Base-by-base conservation (phyloP, 805 yeast species). In the Myxozyma monticola region DNA sequence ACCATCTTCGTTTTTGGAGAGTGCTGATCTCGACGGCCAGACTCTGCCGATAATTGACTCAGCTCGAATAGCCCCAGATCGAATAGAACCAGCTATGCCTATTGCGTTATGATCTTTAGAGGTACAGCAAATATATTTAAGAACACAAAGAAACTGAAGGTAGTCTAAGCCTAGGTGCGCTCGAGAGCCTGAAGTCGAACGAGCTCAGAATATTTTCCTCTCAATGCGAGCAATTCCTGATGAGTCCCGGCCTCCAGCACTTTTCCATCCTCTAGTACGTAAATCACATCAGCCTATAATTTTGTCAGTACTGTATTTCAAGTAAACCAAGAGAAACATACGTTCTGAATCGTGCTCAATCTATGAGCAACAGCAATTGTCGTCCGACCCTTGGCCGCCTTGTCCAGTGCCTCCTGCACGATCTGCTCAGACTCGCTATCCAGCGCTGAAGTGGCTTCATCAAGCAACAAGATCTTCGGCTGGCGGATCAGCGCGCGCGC, bases 311-410 rank as follows among this genome's bases (percentile, higher is more conserved):
- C n/a, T n/a, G n/a, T n/a, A n/a, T n/a, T n/a, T n/a, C n/a, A 6
- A 25, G 18, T n/a, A 34, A 26, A 39, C n/a, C n/a, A n/a, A n/a
- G n/a, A n/a, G 28, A 26, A 34, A 35, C 29, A 18, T 17, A 30
- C 52, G 49, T 74, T 72, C 39, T 71, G 66, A 54, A 81, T 81
- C 0, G 86, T 80, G 57, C 77, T 77, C 69, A 85, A 72, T 62
- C 91, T 71, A 65, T 84, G 91, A 14, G 90, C 90, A 67, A 84
- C 83, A 62, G 89, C 84, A 56, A 84, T 68, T 37, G 85, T 80
- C 1, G 90, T 84, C 60, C 89, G 80, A 24, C 79, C 70, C 10
- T 67, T 48, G 57, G 85, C 84, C 59, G 84, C 87, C 14, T 66
- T 69, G 9, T 71, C 71, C 51, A 80, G 80, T 4, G 88, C 84